Base-by-base conservation (phyloP, 805 yeast genomes). In the Pichia insulana region DNA sequence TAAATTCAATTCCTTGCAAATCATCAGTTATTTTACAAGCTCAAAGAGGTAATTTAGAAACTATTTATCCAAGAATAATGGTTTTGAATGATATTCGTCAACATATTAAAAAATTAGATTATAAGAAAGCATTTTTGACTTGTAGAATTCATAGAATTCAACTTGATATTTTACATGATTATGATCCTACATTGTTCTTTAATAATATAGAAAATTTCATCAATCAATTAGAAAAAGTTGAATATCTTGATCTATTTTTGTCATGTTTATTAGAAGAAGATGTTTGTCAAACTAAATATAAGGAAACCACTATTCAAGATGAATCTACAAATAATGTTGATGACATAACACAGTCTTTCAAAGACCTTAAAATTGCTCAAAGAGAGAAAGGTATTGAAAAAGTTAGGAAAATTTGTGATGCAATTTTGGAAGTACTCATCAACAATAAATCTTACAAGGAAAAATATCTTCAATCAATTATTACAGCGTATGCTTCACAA, bases 1-100 rank as follows among this genome's bases (percentile, higher is more conserved):
- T 90, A 0, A 69, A 88, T 32, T 76, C 77, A 2, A 81, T 88
- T 54, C 96, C 97, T 1, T 76, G 90, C 0, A 82, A 76, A 42
- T 79, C 88, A 43, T 73, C 89, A 1, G 88, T 94, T 16, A 78
- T 86, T 4, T 68, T 92, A 41, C 96, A 92, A 61, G 96, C 96
- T 4, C 95, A 95, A 45, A 75, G 99, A 59, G 99, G 99, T 47
- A 92, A 92, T 55, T 66, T 92, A 51, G 99, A 92, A 61, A 88
- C 97, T 0, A 83, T 92, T 16, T 80, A 78, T 55, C 98, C 99
- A 12, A 73, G 98, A 59, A 83, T 92, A 36, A 79, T 92, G 83
- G 95, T 90, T 3, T 65, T 92, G 32, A 73, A 84, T 11, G 92
- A 82, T 18, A 94, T 92, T 20, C 74, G 98, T 50, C 68, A 72